phyloP scores from a whole-genome alignment of 176 grass and related monocot genomes.

The Avena atlantica region DNA sequence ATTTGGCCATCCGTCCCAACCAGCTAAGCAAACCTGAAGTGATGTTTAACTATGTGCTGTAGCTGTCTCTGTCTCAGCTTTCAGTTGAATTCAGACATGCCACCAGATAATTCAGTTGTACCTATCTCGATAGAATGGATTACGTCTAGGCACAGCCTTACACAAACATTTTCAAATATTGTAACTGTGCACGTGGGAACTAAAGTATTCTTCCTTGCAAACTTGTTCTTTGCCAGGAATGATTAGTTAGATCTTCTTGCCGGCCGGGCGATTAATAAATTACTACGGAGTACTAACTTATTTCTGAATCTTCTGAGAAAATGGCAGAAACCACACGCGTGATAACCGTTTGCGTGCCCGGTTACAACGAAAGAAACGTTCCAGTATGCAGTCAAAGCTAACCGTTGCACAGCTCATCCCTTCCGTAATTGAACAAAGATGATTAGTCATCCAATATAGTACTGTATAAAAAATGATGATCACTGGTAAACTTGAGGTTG shows the following conservation, averaged over 20 bases:
- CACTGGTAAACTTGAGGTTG: not conserved
- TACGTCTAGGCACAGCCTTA: not conserved
- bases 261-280: not conserved
- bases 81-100: not conserved
- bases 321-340: not conserved
- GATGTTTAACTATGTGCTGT: not conserved
- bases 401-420: not conserved
- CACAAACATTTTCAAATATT: not conserved
- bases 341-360: constrained; percentile 4
- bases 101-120: not conserved
- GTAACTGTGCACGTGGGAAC: not conserved
- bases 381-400: not conserved
- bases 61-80: constrained; percentile 9
- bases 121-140: too few relatives aligned
- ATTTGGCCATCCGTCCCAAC: too few relatives aligned
- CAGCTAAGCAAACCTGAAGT: not conserved
- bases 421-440: not conserved
- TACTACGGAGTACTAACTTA: too few relatives aligned
- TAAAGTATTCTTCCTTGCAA: not conserved
- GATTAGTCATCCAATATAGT: not conserved
- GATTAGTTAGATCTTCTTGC: not conserved
- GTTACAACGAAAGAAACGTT: constrained; percentile 39
- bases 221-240: not conserved
- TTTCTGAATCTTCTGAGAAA: constrained; percentile 28
- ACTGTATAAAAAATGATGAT: too few relatives aligned